Base-by-base conservation (phyloP, 2,329 filamentous ascomycete species). In the Cadophora malorum region DNA sequence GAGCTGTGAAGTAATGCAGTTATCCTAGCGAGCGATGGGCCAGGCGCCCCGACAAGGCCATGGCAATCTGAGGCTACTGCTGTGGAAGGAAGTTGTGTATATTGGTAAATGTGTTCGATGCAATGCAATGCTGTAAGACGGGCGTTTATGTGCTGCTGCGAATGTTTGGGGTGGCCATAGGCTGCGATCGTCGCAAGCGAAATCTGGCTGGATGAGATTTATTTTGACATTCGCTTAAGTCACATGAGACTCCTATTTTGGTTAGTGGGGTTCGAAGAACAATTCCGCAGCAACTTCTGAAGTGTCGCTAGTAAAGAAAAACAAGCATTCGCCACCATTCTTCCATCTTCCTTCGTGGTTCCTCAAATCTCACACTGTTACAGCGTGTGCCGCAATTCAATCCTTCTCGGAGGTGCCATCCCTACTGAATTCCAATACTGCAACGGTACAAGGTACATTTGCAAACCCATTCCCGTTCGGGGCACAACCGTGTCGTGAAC, bases 381-480 rank as follows among this genome's bases (percentile, higher is more conserved):
- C 28, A 47, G 60, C 12, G 12, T 38, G 31, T 56, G 50, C 50
- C 16, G 50, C 50, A 47, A 21, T 28, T 25, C 23, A 41, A 56
- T 56, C 33, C 35, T 56, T 41, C 53, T 64, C 53, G 33, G 65
- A 41, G 25, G 19, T 63, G 16, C 14, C 50, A 63, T 52, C 12
- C 56, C 45, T 59, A 60, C 52, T 55, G 33, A n/a, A 53, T 63
- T 63, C 21, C 65, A 63, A 64, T 71, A 70, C 60, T 69, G 63
- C 56, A 53, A 70, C 70, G 25, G 45, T 66, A 65, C 67, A 58
- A 69, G 64, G 65, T 64, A 67, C 63, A 52, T 49, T 21, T 66
- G 64, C 47, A 62, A 53, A 21, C 38, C 56, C 9, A 7, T 31
- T 58, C 21, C 33, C 56, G 56, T 59, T 53, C 31, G 35, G 47